phyloP scores from a whole-genome alignment of 306 rosid species.

The Notholithocarpus densiflorus region DNA sequence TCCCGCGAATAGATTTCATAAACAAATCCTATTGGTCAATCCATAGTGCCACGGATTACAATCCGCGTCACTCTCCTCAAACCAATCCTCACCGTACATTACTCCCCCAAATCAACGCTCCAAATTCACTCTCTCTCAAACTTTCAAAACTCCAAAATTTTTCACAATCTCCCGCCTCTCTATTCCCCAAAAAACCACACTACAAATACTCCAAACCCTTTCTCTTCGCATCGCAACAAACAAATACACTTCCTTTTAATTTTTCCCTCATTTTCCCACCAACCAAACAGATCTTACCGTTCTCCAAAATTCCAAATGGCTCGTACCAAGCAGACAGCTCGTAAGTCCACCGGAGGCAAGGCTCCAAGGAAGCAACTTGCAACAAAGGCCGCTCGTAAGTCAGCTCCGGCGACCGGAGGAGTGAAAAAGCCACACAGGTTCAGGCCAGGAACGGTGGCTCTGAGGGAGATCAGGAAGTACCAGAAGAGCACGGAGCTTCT shows the following conservation, averaged over 20 bases:
- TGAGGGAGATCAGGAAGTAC: slow-evolving; percentile 33
- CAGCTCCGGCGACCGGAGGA: slow-evolving; percentile 33
- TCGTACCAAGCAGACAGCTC: slow-evolving; percentile 33
- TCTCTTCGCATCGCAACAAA: no score
- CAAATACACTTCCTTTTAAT: no score
- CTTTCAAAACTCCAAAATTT: neutral
- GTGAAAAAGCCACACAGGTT: slow-evolving; percentile 36
- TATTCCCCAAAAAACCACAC: neutral
- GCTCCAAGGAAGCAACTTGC: slow-evolving; percentile 38
- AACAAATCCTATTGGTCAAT: neutral
- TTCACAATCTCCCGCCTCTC: neutral
- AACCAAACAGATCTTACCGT: neutral
- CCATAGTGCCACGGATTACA: neutral
- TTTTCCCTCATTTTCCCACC: neutral
- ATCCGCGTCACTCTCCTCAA: no score
- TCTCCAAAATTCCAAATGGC: slow-evolving; percentile 24
- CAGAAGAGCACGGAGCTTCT: slow-evolving; percentile 35
- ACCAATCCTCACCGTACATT: no score
- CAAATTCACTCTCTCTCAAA: neutral
- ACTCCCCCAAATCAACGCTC: neutral
- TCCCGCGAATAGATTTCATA: no score
- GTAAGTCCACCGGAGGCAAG: slow-evolving; percentile 35
- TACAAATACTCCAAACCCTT: no score
- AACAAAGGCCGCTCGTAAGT: slow-evolving; percentile 26
- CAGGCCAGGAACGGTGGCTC: slow-evolving; percentile 37